Conservation (phyloP, 257 asterid genomes). For the Petunia axillaris region DNA sequence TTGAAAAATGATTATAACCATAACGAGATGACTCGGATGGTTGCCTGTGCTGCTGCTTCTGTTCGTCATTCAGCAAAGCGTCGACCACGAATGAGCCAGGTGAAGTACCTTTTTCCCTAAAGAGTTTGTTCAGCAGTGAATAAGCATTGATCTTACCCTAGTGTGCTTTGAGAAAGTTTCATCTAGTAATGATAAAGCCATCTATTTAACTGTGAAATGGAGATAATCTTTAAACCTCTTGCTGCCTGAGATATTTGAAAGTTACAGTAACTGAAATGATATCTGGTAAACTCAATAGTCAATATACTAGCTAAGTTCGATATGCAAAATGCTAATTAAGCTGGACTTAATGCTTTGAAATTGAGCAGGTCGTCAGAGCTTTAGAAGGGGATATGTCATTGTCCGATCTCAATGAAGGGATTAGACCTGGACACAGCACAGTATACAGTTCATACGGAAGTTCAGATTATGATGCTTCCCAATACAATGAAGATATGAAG, state of each 20-base stretch:
- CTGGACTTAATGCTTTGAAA: too few species aligned
- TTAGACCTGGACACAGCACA: conserved; percentile 68
- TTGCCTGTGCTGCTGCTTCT: conserved; percentile 81
- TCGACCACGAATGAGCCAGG: conserved; percentile 93
- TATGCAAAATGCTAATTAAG: too few species aligned
- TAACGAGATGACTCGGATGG: conserved; percentile 75
- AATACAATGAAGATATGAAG: conserved; percentile 72
- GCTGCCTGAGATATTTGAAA: too few species aligned
- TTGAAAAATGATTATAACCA: conserved; percentile 45
- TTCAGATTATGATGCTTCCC: conserved; percentile 70
- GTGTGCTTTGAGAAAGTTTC: too few species aligned
- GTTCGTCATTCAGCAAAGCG: conserved; percentile 85
- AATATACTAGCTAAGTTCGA: too few species aligned
- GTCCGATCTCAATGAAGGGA: conserved; percentile 70
- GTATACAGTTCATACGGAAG: conserved; percentile 72
- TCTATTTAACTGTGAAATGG: too few species aligned
- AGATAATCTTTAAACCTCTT: too few species aligned
- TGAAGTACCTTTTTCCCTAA: not conserved
- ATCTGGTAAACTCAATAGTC: too few species aligned
- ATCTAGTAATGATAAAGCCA: too few species aligned
- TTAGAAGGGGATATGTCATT: conserved; percentile 81
- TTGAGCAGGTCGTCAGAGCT: conserved; percentile 78
- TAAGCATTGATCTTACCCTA: not conserved
- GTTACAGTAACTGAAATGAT: too few species aligned
- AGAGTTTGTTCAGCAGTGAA: not conserved